These are phyloP conservation scores for Physcomitrium patens DNA, from an alignment of 225 moss, liverwort and hornwort species.

Conservation along the genomic window DNA sequence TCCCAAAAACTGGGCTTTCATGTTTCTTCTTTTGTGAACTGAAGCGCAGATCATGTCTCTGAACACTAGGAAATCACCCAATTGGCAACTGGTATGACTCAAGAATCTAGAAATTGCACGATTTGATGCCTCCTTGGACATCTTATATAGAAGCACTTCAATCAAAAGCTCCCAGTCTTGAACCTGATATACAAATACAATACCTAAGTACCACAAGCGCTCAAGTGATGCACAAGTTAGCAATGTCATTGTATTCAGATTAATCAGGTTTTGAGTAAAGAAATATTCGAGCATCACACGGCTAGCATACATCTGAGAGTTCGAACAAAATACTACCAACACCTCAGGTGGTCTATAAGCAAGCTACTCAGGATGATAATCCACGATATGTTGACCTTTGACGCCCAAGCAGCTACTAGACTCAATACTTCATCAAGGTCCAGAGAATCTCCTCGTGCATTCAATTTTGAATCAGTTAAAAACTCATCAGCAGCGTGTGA, in stretches of 20 bases:
- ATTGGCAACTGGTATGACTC: conserved; percentile 74
- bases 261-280: conserved; percentile 2
- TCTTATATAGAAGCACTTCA: conserved; percentile 66
- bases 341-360: conserved; percentile 22
- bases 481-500: too few species aligned
- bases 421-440: conserved; percentile 83
- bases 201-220: conserved; percentile 16
- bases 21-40: too few species aligned
- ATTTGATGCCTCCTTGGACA: conserved; percentile 88
- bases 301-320: conserved; percentile 7
- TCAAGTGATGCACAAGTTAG: neutral
- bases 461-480: conserved; percentile 28
- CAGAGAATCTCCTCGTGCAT: conserved; percentile 54
- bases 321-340: neutral
- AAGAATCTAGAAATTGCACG: conserved; percentile 88
- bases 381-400: conserved; percentile 51
- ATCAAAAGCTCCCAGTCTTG: conserved; percentile 69
- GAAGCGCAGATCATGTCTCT: too few species aligned
- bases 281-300: conserved; percentile 13
- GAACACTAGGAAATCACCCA: conserved; percentile 66
- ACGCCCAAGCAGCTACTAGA: conserved; percentile 81
- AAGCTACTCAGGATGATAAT: neutral
- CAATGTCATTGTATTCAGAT: neutral
- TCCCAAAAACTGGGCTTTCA: too few species aligned
- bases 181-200: conserved; percentile 58